phyloP scores from a whole-genome alignment of 192 early-diverging fungal species.

The Backusella circina region DNA sequence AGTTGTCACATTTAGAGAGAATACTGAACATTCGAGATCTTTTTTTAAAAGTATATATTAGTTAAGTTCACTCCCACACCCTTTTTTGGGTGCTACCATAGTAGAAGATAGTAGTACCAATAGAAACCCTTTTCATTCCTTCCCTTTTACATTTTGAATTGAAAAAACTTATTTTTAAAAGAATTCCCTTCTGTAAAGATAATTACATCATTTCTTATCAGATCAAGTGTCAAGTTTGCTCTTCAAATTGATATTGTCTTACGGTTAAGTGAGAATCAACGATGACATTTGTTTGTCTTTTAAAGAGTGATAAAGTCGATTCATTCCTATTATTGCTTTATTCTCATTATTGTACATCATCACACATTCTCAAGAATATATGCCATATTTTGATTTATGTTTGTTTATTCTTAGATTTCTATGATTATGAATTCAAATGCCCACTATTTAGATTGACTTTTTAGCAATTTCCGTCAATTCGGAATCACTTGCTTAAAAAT shows the following conservation, averaged over 20 bases:
- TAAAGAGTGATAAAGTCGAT: no score
- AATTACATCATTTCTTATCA: neutral
- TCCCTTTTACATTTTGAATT: neutral
- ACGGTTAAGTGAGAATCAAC: neutral
- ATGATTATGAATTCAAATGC: neutral
- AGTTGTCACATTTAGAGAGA: neutral
- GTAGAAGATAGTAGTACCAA: neutral
- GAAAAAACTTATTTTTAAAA: neutral
- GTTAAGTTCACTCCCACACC: neutral
- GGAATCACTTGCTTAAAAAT: neutral
- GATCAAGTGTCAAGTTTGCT: neutral
- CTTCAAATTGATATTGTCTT: neutral
- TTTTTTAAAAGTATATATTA: no score
- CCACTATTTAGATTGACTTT: no score
- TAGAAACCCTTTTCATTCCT: neutral
- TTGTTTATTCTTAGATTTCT: neutral
- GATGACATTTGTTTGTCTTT: neutral
- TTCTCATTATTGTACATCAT: neutral
- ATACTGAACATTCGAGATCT: no score
- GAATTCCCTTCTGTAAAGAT: neutral
- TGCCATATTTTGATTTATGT: neutral
- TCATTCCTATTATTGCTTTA: neutral
- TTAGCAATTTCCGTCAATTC: neutral
- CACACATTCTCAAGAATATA: neutral
- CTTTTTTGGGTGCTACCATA: neutral